These are phyloP conservation scores for Chlamydomonas reinhardtii DNA, from an alignment of 163 green algal genomes.

Conservation along the genomic window DNA sequence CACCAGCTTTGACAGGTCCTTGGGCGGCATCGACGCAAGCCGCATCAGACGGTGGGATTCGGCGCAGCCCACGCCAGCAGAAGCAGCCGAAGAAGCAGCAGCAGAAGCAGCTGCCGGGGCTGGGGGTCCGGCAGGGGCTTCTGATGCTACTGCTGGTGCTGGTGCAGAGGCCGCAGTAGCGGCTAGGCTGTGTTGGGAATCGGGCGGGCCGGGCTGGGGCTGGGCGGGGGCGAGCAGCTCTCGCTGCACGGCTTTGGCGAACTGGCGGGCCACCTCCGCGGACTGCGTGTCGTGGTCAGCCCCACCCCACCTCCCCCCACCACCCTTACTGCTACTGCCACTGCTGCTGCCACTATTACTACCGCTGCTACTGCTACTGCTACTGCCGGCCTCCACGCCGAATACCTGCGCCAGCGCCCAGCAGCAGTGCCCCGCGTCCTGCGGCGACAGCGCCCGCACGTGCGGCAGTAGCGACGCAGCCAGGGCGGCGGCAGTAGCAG, in stretches of 20 bases:
- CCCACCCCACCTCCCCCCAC: too few relatives aligned
- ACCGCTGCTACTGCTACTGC: neutral
- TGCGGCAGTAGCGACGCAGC: neutral
- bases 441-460: neutral
- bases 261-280: neutral
- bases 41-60: neutral
- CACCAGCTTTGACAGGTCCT: conserved; percentile 17
- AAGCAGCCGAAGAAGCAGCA: too few relatives aligned
- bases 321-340: too few relatives aligned
- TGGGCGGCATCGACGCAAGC: neutral
- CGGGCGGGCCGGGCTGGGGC: too few relatives aligned
- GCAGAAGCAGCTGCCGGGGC: neutral
- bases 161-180: too few relatives aligned
- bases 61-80: neutral
- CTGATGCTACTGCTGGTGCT: neutral
- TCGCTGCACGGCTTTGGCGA: neutral
- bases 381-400: too few relatives aligned
- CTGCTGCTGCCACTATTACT: too few relatives aligned
- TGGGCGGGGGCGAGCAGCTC: neutral
- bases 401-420: conserved; percentile 15
- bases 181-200: too few relatives aligned
- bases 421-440: conserved; percentile 4
- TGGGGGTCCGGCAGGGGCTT: neutral
- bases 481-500: neutral
- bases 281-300: too few relatives aligned